Conservation (phyloP, 257 asterid species). For the Fraxinus cuspidata region DNA sequence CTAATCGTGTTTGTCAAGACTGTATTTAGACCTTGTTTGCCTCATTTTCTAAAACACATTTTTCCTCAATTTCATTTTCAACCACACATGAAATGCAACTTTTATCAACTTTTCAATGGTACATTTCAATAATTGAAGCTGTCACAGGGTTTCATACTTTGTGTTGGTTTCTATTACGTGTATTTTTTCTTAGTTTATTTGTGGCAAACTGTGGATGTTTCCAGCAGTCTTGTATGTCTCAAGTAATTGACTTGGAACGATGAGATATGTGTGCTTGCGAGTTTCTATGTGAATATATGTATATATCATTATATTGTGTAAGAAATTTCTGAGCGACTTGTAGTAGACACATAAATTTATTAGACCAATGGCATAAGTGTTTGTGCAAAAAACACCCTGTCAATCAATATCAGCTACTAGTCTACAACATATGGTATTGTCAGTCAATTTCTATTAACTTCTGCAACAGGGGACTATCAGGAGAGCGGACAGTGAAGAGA, state of each 20-base stretch:
- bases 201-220: neutral
- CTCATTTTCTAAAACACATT: too few relatives aligned
- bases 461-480: slow-evolving; percentile 70
- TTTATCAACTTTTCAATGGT: too few relatives aligned
- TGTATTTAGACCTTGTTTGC: too few relatives aligned
- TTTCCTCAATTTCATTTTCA: too few relatives aligned
- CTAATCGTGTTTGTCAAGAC: too few relatives aligned
- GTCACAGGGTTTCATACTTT: too few relatives aligned
- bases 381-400: neutral
- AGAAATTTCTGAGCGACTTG: neutral
- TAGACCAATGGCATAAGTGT: neutral
- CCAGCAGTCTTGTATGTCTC: neutral
- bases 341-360: neutral
- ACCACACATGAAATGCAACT: too few relatives aligned
- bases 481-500: slow-evolving; percentile 94
- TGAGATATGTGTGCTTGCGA: too few relatives aligned
- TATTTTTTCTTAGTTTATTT: too few relatives aligned
- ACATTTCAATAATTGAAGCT: too few relatives aligned
- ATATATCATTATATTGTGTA: neutral
- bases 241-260: too few relatives aligned
- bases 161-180: too few relatives aligned
- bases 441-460: slow-evolving; percentile 21
- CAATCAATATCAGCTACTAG: neutral
- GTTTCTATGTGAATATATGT: neutral
- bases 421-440: neutral